A percentile compares a stretch with the other conserved stretches of the same genome.
Evolutionary conservation across 2,329 filamentous ascomycete species (phyloP).

Genomic region (Calonectria naviculata): DNA sequence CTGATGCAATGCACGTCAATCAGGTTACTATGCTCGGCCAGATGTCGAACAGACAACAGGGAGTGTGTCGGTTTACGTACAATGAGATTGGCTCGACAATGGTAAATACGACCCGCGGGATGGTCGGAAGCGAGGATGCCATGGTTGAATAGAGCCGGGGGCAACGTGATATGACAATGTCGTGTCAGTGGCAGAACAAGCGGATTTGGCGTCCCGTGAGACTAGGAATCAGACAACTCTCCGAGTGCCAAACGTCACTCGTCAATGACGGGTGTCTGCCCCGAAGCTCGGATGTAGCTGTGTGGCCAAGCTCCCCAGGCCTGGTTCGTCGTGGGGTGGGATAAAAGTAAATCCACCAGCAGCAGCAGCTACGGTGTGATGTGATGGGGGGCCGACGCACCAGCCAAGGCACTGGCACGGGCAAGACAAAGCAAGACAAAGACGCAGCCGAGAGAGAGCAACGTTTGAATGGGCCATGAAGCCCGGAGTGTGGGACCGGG

Average conservation of each 20-base stretch:
- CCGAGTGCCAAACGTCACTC: neutral
- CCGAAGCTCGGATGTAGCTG: constrained; percentile 1
- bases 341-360: constrained; percentile 22
- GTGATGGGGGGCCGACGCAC: neutral
- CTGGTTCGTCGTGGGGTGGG: neutral
- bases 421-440: neutral
- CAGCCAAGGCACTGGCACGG: neutral
- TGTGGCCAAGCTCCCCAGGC: neutral
- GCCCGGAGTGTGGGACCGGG: constrained; percentile 20
- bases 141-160: constrained; percentile 48
- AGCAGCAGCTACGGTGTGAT: neutral
- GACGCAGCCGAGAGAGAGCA: neutral
- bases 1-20: constrained; percentile 49
- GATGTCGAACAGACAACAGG: neutral
- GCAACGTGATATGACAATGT: neutral
- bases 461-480: neutral
- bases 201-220: neutral
- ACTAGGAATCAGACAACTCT: constrained; percentile 1
- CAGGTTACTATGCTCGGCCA: neutral
- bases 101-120: constrained; percentile 75
- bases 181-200: neutral
- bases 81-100: constrained; percentile 76
- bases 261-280: neutral
- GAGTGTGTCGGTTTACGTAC: constrained; percentile 54
- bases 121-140: constrained; percentile 70